These are phyloP conservation scores for Hyaloscypha finlandica DNA, from an alignment of 495 filamentous ascomycete genomes.

Conservation along the genomic window DNA sequence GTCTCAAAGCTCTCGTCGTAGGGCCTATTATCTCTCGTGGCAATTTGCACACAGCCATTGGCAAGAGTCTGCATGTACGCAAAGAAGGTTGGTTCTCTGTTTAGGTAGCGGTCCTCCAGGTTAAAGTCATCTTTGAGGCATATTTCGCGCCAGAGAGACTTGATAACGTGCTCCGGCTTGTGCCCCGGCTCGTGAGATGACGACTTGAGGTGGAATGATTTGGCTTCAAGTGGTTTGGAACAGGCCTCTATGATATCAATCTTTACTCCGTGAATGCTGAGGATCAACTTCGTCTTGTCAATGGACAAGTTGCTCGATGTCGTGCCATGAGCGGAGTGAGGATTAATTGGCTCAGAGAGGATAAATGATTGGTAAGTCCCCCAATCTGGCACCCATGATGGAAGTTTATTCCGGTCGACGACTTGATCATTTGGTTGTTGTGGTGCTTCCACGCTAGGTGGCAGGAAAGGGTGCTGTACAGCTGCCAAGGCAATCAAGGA, in stretches of 20 bases:
- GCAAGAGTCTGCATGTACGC: conserved; percentile 34
- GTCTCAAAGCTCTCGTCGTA: conserved; percentile 21
- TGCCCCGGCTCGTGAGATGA: neutral
- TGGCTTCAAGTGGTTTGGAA: conserved; percentile 8
- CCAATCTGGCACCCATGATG: conserved; percentile 13
- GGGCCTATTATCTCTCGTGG: conserved; percentile 10
- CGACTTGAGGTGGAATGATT: conserved; percentile 10
- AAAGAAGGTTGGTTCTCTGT: conserved; percentile 23
- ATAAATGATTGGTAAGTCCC: conserved; percentile 12
- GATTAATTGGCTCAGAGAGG: conserved; percentile 19
- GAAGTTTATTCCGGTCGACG: conserved; percentile 2
- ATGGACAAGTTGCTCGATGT: neutral
- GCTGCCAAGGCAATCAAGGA: conserved; percentile 26
- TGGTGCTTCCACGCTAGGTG: conserved; percentile 10
- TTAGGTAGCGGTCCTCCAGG: conserved; percentile 14
- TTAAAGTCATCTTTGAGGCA: conserved; percentile 6
- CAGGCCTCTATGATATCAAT: conserved; percentile 16
- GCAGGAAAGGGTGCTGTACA: conserved; percentile 21
- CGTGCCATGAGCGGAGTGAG: conserved; percentile 13
- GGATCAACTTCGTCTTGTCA: conserved; percentile 5
- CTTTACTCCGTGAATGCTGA: conserved; percentile 13
- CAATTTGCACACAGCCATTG: conserved; percentile 25
- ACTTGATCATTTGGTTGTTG: conserved; percentile 5
- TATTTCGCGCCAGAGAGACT: conserved; percentile 16
- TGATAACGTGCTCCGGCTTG: conserved; percentile 3